Evolutionary conservation across 148 eudicot species (phyloP).

Genomic region (Fallopia convolvulus): DNA sequence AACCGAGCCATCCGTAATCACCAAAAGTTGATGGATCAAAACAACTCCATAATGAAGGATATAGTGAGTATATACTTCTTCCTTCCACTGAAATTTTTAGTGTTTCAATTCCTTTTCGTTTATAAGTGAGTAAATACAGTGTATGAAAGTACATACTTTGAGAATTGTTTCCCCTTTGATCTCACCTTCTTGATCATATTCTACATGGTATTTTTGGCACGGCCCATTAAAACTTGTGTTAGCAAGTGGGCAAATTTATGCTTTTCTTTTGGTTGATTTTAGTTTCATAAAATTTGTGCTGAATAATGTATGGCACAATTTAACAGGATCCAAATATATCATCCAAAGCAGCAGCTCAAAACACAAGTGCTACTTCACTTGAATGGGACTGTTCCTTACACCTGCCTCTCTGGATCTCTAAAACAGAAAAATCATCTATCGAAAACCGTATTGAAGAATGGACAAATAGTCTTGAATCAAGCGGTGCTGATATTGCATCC

Average conservation of each 20-base stretch:
- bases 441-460: slow-evolving; percentile 64
- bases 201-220: background rate
- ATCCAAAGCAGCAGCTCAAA: slow-evolving; percentile 18
- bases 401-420: slow-evolving; percentile 85
- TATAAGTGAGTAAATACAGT: background rate
- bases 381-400: slow-evolving; percentile 87
- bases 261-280: background rate
- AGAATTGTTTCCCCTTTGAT: background rate
- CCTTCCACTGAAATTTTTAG: background rate
- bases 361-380: slow-evolving; percentile 14
- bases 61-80: slow-evolving; percentile 33
- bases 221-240: background rate
- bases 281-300: background rate
- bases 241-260: background rate
- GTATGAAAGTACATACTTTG: background rate
- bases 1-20: slow-evolving; percentile 62
- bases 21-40: slow-evolving; percentile 20
- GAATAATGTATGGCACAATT: background rate
- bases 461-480: slow-evolving; percentile 48
- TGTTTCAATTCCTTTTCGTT: too few relatives aligned
- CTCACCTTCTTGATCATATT: background rate
- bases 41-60: slow-evolving; percentile 11
- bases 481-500: slow-evolving; percentile 88
- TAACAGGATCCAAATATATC: slow-evolving; percentile 27
- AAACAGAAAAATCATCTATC: slow-evolving; percentile 59